Conservation (phyloP, 208 protist species). For the Leptomonas seymouri region DNA sequence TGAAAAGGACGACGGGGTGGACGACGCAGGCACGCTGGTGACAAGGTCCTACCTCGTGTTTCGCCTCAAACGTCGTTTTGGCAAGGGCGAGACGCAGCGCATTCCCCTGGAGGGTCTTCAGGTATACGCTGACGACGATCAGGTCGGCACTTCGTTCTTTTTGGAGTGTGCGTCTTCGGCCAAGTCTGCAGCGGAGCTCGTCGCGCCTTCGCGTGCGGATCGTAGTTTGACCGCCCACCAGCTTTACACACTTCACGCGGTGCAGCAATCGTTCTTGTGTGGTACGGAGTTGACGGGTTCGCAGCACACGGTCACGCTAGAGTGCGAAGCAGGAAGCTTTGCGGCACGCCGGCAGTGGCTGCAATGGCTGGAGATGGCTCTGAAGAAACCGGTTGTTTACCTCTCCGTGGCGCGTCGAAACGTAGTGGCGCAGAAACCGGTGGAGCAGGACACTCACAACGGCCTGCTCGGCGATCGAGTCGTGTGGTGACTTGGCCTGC, state of each 20-base stretch:
- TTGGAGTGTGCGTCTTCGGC: conserved; percentile 10
- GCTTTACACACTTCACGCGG: background rate
- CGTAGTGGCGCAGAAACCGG: conserved; percentile 15
- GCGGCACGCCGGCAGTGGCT: conserved; percentile 41
- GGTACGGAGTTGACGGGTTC: background rate
- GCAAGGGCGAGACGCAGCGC: conserved; percentile 19
- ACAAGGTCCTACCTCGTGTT: conserved; percentile 23
- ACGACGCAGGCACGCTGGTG: background rate
- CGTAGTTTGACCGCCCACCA: background rate
- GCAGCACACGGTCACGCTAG: conserved; percentile 20
- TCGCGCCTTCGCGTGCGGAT: background rate
- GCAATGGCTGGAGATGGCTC: conserved; percentile 45
- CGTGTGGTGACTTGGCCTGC: conserved; percentile 8
- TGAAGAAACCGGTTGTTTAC: conserved; percentile 36
- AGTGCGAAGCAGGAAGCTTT: conserved; percentile 43
- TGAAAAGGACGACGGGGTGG: conserved; percentile 1
- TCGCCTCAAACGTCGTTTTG: conserved; percentile 20
- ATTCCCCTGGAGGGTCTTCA: conserved; percentile 21
- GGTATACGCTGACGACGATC: conserved; percentile 37
- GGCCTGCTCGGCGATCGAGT: conserved; percentile 8
- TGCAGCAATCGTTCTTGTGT: conserved; percentile 13
- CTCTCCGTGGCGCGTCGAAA: conserved; percentile 31
- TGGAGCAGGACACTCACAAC: background rate
- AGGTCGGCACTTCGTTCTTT: conserved; percentile 33
- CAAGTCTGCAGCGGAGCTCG: background rate